Evolutionary conservation across 164 flowering plant species (phyloP).

Genomic region (grape (Vitis vinifera)): ASM3070453v1 NC_081814.1:7236001-7236500

Average conservation of each 20-base stretch:
- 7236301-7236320: constrained; percentile 94
- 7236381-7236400: constrained; percentile 89
- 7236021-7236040: background rate
- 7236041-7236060: no score
- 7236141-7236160: background rate
- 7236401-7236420: constrained; percentile 93
- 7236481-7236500: constrained; percentile 73
- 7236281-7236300: constrained; percentile 93
- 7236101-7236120: background rate
- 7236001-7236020: background rate
- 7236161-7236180: background rate
- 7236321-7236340: constrained; percentile 77
- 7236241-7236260: constrained; percentile 93
- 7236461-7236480: constrained; percentile 68
- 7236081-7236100: no score
- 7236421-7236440: constrained; percentile 91
- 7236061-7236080: no score
- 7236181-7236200: constrained; percentile 1
- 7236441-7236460: constrained; percentile 81
- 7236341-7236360: constrained; percentile 92
- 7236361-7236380: constrained; percentile 91
- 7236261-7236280: constrained; percentile 95
- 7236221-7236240: constrained; percentile 92
- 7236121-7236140: background rate
- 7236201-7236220: constrained; percentile 52